phyloP scores from a whole-genome alignment of 495 filamentous ascomycete species.

The Penicillium turbatum region DNA sequence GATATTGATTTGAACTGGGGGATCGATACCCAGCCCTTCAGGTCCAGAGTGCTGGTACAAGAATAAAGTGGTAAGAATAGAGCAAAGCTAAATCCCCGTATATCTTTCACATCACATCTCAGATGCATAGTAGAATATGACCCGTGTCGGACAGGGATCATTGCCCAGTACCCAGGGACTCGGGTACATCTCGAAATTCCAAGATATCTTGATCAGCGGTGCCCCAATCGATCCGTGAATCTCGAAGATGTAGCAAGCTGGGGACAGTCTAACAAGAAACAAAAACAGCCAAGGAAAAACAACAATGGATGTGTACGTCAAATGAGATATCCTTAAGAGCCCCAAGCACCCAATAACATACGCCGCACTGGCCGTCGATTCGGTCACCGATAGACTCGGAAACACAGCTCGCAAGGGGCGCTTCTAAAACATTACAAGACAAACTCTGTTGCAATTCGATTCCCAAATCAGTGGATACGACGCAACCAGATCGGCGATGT shows the following conservation, averaged over 20 bases:
- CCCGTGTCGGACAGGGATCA: conserved; percentile 6
- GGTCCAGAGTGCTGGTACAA: no score
- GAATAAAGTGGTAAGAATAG: neutral
- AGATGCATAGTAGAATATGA: neutral
- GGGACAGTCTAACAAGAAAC: neutral
- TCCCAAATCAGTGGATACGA: neutral
- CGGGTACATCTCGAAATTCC: conserved; percentile 12
- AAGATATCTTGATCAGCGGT: neutral
- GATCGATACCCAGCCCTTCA: neutral
- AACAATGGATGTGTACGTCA: neutral
- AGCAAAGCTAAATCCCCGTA: no score
- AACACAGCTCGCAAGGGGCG: conserved; percentile 3
- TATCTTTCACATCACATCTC: neutral
- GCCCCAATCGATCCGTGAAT: neutral
- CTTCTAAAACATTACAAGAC: neutral
- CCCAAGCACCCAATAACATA: conserved; percentile 4
- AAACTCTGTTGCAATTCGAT: neutral
- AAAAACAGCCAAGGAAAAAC: neutral
- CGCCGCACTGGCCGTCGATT: conserved; percentile 1
- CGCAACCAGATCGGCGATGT: neutral
- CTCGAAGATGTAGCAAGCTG: neutral
- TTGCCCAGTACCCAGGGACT: conserved; percentile 11
- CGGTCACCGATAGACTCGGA: conserved; percentile 1
- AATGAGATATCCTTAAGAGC: neutral
- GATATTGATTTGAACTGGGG: neutral